Evolutionary conservation across 768 basidiomycete genomes (phyloP).

Genomic region (Pulveroboletus sp.): DNA sequence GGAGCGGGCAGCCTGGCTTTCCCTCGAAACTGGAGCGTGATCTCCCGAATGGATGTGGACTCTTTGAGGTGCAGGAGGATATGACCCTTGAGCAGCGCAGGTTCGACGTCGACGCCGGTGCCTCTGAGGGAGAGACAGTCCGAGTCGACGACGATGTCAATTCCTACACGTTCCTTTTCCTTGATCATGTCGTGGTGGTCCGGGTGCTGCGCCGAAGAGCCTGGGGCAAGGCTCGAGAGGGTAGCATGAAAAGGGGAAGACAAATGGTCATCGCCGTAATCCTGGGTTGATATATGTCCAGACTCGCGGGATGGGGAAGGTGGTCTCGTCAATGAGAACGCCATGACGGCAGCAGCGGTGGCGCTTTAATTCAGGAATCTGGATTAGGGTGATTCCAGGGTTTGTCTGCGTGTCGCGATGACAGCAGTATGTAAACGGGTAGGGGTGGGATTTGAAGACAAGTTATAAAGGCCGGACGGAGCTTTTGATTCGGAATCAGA

Average conservation of each 20-base stretch:
- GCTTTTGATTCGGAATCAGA: slow-evolving; percentile 7
- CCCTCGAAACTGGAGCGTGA: slow-evolving; percentile 81
- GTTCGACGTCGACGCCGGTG: slow-evolving; percentile 79
- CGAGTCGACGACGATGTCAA: slow-evolving; percentile 77
- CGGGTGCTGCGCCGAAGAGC: slow-evolving; percentile 19
- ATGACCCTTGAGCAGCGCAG: slow-evolving; percentile 76
- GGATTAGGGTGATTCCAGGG: slow-evolving; percentile 1
- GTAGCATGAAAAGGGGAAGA: slow-evolving; percentile 39
- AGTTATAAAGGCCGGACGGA: not conserved
- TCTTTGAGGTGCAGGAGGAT: slow-evolving; percentile 79
- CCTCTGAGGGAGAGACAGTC: slow-evolving; percentile 74
- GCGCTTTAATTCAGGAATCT: slow-evolving; percentile 10
- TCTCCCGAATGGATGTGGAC: slow-evolving; percentile 79
- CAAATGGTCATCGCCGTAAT: slow-evolving; percentile 33
- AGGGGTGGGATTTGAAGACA: not conserved
- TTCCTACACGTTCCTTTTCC: slow-evolving; percentile 47
- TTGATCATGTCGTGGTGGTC: slow-evolving; percentile 39
- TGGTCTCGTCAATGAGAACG: slow-evolving; percentile 34
- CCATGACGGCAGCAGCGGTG: slow-evolving; percentile 25
- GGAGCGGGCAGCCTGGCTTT: slow-evolving; percentile 70
- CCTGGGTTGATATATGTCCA: slow-evolving; percentile 19
- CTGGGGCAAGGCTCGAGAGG: slow-evolving; percentile 27
- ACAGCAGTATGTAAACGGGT: not conserved
- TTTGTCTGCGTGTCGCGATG: not conserved
- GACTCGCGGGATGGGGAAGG: slow-evolving; percentile 28